A percentile compares a stretch with the other conserved stretches of the same genome.
These are phyloP conservation scores for Pseudohyphozyma bogoriensis DNA, from an alignment of 768 basidiomycete species.

Conservation along the genomic window DNA sequence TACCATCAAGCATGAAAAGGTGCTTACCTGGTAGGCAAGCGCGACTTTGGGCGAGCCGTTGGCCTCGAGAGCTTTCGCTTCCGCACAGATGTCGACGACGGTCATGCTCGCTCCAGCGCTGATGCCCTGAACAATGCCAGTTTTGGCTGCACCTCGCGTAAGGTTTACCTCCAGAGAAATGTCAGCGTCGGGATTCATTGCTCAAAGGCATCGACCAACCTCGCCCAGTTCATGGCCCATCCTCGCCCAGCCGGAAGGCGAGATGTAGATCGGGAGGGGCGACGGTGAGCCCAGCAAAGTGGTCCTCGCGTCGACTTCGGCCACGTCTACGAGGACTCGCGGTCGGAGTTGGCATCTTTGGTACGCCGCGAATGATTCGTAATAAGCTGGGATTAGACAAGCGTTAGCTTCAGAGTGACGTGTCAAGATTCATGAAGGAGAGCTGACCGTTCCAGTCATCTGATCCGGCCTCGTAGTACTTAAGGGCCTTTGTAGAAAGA, in stretches of 20 bases:
- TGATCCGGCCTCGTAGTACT: too few species aligned
- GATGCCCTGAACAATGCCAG: conserved; percentile 1
- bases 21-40: conserved; percentile 6
- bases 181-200: too few species aligned
- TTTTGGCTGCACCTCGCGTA: background rate
- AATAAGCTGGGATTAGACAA: background rate
- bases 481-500: too few species aligned
- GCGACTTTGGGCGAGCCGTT: background rate
- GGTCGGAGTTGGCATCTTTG: conserved; percentile 3
- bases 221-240: conserved; percentile 16
- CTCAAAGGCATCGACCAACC: too few species aligned
- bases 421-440: too few species aligned
- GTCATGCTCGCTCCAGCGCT: background rate
- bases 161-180: conserved; percentile 8
- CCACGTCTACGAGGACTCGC: conserved; percentile 33
- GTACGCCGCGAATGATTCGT: too few species aligned
- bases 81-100: background rate
- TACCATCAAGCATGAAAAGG: background rate
- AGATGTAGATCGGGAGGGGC: conserved; percentile 37
- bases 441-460: too few species aligned
- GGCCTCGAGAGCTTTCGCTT: background rate
- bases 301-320: conserved; percentile 34
- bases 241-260: conserved; percentile 34
- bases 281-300: conserved; percentile 34
- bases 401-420: too few species aligned